Evolutionary conservation across 2,329 filamentous ascomycete species (phyloP), one percentile per base, ranked within the genome.

Genomic region (Neonectria punicea): DNA sequence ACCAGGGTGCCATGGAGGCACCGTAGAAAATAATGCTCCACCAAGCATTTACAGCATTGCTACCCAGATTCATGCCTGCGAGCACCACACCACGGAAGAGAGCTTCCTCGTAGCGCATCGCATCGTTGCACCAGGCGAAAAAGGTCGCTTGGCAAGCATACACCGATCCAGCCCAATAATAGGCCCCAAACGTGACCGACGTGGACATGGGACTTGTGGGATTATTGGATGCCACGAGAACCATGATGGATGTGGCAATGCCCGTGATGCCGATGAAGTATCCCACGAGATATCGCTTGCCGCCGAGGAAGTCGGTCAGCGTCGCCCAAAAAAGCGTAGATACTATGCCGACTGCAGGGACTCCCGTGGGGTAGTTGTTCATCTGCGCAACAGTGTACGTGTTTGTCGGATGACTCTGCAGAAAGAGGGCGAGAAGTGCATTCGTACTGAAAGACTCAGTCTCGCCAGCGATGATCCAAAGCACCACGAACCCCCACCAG

Each of bases 101-200:
- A 20, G 86, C 85, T 64, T 91, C 87, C 70, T 92, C 86, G 60
- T 86, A 85, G 8, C 88, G 83, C 80, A 91, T 86, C 2, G 88
- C 87, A 71, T 92, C 90, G 70, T 93, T 93, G 22, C 89, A 90
- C 90, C 90, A 93, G 0, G 91, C 90, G 69, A 93, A 93, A 70
- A 93, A 92, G 0, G 88, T 91, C 1, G 91, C 90, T 76, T 93
- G 90, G 71, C 90, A 91, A 0, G 90, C 90, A 69, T 93, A 93
- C 0, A 92, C 88, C 4, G 85, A 81, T 1, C 91, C 91, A 0
- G 90, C 88, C 86, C 87, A 90, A 76, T 92, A 92, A 70, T 92
- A 92, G 4, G 89, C 89, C 0, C 77, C 89, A 66, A 93, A 90
- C 0, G 88, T 84, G 1, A 86, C 80, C 0, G 83, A 73, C 0